phyloP scores from a whole-genome alignment of 495 filamentous ascomycete species.

The Annulohypoxylon stygium region DNA sequence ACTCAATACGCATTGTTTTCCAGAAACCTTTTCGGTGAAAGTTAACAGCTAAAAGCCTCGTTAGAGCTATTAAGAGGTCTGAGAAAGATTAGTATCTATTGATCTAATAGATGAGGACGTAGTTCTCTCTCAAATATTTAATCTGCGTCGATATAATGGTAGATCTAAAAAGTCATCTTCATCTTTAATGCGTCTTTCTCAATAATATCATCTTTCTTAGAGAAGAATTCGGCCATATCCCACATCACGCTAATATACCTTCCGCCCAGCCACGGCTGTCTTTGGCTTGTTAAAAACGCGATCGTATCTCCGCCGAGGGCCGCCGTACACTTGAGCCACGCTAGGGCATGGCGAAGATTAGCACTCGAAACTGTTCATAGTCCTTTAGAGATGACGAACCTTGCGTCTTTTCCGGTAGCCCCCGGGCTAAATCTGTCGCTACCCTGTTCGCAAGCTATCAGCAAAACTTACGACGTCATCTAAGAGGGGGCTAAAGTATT shows the following conservation, averaged over 20 bases:
- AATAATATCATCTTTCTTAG: conserved; percentile 61
- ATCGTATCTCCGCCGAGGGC: conserved; percentile 61
- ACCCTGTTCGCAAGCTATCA: conserved; percentile 29
- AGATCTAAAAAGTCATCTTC: conserved; percentile 52
- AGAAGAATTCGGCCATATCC: conserved; percentile 63
- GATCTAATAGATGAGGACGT: too few species aligned
- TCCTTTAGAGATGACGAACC: conserved; percentile 11
- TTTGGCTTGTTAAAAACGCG: conserved; percentile 61
- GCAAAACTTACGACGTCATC: neutral
- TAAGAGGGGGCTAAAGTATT: conserved; percentile 24
- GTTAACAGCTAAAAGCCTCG: too few species aligned
- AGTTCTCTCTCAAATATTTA: too few species aligned
- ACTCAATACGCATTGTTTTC: too few species aligned
- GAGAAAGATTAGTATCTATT: too few species aligned
- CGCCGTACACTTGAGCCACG: conserved; percentile 52
- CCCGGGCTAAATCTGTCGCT: conserved; percentile 29
- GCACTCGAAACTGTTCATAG: neutral
- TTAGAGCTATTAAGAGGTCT: too few species aligned
- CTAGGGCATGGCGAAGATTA: conserved; percentile 9
- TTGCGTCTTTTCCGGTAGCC: conserved; percentile 35
- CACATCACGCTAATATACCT: conserved; percentile 61
- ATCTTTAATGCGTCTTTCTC: conserved; percentile 60
- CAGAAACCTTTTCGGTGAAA: too few species aligned
- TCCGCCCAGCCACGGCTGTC: conserved; percentile 63
- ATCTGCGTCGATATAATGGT: too few species aligned